A percentile compares a stretch with the other conserved stretches of the same genome.
Conservation (phyloP, 495 filamentous ascomycete genomes). For the Aspergillus conjunctus region DNA sequence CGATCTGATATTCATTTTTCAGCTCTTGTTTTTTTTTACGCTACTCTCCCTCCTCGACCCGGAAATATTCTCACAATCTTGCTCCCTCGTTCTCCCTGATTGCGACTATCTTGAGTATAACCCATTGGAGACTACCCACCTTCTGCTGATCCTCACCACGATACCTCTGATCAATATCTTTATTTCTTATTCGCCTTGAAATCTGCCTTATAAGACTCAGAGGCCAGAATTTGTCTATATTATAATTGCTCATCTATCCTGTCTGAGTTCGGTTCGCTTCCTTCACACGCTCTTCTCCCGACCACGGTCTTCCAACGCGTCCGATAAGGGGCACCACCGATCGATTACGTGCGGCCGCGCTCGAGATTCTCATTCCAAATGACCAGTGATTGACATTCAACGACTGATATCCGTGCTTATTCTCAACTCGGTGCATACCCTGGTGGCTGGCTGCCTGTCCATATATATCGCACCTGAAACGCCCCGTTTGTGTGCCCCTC, state of each 20-base stretch:
- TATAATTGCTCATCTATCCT: constrained; percentile 1
- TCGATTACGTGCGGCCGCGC: neutral
- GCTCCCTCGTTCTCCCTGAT: constrained; percentile 12
- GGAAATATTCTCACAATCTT: constrained; percentile 14
- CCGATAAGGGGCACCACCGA: constrained; percentile 24
- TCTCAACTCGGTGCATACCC: neutral
- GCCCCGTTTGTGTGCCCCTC: constrained; percentile 16
- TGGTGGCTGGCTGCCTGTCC: constrained; percentile 16
- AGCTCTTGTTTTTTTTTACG: constrained; percentile 1
- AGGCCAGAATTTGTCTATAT: neutral
- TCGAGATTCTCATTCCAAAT: neutral
- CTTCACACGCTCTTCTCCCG: constrained; percentile 8
- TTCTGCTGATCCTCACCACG: constrained; percentile 19
- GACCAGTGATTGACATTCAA: constrained; percentile 8
- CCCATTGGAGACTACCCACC: constrained; percentile 15
- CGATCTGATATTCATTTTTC: constrained; percentile 4
- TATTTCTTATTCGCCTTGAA: neutral
- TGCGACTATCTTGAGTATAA: constrained; percentile 9
- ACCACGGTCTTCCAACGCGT: constrained; percentile 17
- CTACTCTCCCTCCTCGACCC: constrained; percentile 6
- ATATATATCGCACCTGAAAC: constrained; percentile 17
- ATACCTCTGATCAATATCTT: constrained; percentile 6
- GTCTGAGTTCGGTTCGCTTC: neutral
- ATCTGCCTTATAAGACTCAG: constrained; percentile 12
- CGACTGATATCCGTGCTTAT: neutral